Conservation (phyloP, 495 filamentous ascomycete genomes). For the Penicillium crystallinum region DNA sequence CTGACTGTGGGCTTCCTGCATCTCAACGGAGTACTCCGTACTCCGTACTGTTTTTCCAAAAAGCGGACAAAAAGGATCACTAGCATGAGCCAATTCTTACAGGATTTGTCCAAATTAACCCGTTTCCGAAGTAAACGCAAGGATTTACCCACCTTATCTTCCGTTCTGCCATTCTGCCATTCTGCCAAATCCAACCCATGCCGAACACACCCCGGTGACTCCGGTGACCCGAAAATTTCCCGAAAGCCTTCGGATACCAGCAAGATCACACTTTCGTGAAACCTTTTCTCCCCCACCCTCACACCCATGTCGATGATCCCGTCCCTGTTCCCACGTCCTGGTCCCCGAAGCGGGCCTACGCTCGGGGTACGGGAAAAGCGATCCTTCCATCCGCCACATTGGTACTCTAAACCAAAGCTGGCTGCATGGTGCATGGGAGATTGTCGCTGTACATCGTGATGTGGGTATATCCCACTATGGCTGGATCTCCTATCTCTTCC, state of each 20-base stretch:
- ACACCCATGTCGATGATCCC: background rate
- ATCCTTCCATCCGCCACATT: conserved; percentile 11
- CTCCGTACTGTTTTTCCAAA: background rate
- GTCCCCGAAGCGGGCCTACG: conserved; percentile 3
- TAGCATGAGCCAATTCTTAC: background rate
- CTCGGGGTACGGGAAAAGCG: background rate
- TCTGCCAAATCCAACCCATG: too few relatives aligned
- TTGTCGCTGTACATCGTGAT: background rate
- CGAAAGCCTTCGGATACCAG: background rate
- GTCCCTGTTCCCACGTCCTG: background rate
- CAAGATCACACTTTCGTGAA: background rate
- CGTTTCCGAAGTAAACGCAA: background rate
- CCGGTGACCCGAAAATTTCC: background rate
- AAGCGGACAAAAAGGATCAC: background rate
- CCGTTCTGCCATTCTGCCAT: background rate
- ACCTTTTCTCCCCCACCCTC: background rate
- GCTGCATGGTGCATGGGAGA: background rate
- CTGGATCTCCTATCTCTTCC: background rate
- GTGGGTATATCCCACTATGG: background rate
- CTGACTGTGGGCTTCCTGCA: background rate
- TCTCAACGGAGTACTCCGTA: background rate
- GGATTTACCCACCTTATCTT: background rate
- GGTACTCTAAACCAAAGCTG: conserved; percentile 2
- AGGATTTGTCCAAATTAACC: background rate
- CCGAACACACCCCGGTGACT: background rate